These are phyloP conservation scores for Artemisia annua DNA, from an alignment of 129 eudicot species.

Conservation along the genomic window DNA sequence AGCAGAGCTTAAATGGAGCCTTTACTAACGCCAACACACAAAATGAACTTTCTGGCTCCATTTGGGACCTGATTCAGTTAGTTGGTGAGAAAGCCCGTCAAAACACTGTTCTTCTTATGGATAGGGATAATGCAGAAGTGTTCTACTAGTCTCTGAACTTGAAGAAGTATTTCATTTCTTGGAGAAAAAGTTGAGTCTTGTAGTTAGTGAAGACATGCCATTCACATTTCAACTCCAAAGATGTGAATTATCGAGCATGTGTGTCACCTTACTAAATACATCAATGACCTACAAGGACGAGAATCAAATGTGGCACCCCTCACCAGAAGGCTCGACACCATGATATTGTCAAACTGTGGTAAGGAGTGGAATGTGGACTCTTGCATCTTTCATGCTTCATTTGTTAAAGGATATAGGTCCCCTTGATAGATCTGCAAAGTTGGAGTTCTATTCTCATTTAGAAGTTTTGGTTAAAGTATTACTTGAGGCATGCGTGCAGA, in stretches of 20 bases:
- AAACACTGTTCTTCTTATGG: constrained; percentile 88
- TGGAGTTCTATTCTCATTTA: too few species aligned
- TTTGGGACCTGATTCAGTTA: constrained; percentile 88
- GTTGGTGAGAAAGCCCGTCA: constrained; percentile 91
- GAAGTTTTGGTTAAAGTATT: too few species aligned
- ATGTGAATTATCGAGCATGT: constrained; percentile 80
- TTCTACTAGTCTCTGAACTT: constrained; percentile 86
- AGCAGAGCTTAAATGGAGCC: constrained; percentile 47
- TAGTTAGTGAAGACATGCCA: constrained; percentile 58
- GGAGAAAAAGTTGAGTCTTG: constrained; percentile 57
- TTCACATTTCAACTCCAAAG: constrained; percentile 52
- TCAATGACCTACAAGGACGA: constrained; percentile 68
- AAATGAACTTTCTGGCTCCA: constrained; percentile 63
- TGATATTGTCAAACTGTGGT: constrained; percentile 75
- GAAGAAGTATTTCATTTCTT: constrained; percentile 79
- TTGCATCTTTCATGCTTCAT: constrained; percentile 80
- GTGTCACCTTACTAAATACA: constrained; percentile 59
- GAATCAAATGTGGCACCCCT: constrained; percentile 88
- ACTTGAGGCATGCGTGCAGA: too few species aligned
- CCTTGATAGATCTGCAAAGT: too few species aligned
- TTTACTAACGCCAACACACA: constrained; percentile 48
- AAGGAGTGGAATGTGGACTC: constrained; percentile 79
- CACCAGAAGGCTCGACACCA: constrained; percentile 87
- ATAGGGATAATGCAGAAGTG: constrained; percentile 85
- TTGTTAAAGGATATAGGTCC: too few species aligned